Percentiles rank a stretch among this genome's conserved stretches.
phyloP scores from a whole-genome alignment of 768 basidiomycete species.

The Artomyces pyxidatus region DNA sequence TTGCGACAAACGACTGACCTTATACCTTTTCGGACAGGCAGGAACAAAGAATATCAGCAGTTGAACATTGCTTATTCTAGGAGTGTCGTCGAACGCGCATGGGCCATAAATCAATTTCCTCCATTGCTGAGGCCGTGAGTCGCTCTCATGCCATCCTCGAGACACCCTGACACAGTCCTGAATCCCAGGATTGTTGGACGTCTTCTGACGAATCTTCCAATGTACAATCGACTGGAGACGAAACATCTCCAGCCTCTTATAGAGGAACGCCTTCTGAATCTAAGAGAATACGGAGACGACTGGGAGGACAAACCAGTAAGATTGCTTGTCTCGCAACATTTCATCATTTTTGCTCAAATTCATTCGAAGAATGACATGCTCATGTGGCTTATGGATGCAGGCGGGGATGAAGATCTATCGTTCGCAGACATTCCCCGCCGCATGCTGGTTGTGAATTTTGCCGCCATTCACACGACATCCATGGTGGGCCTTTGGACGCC shows the following conservation, averaged over 20 bases:
- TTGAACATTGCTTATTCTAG: conserved; percentile 27
- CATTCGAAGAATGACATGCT: conserved; percentile 29
- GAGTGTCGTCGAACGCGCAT: conserved; percentile 24
- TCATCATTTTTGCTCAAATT: conserved; percentile 17
- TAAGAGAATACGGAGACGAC: background rate
- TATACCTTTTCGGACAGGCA: conserved; percentile 21
- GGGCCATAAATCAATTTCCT: conserved; percentile 28
- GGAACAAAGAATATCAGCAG: conserved; percentile 28
- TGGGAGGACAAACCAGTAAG: conserved; percentile 6
- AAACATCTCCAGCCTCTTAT: conserved; percentile 1
- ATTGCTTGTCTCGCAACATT: no score
- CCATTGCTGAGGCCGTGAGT: conserved; percentile 27
- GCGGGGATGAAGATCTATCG: conserved; percentile 22
- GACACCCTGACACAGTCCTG: conserved; percentile 1
- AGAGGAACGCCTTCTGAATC: background rate
- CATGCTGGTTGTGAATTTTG: conserved; percentile 31
- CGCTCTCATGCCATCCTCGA: background rate
- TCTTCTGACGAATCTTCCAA: conserved; percentile 1
- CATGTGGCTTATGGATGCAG: conserved; percentile 32
- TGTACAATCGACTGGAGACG: background rate
- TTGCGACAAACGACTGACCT: no score
- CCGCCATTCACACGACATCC: conserved; percentile 28
- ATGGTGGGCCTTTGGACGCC: conserved; percentile 17
- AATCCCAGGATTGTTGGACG: background rate
- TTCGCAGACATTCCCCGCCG: conserved; percentile 22